phyloP scores from a whole-genome alignment of 805 yeast genomes.

The Kazachstania bromeliacearum region DNA sequence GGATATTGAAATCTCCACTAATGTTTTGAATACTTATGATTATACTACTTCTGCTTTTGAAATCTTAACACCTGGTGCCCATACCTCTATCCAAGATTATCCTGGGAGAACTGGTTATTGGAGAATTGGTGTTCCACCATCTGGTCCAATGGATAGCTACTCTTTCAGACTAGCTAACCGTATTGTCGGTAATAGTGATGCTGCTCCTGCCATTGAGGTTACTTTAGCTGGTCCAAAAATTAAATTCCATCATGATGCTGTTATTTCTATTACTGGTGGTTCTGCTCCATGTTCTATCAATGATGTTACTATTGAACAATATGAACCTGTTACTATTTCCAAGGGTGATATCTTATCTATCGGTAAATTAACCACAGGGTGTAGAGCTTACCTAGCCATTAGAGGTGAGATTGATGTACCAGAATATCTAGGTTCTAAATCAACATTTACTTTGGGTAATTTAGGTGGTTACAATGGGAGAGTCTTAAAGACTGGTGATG shows the following conservation, averaged over 20 bases:
- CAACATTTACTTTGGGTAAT: conserved; percentile 87
- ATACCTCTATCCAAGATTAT: conserved; percentile 92
- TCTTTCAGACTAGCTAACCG: conserved; percentile 84
- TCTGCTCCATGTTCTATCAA: conserved; percentile 56
- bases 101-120: conserved; percentile 75
- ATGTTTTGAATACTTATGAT: conserved; percentile 71
- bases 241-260: conserved; percentile 70
- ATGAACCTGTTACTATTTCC: conserved; percentile 61
- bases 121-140: conserved; percentile 87
- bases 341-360: conserved; percentile 71
- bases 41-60: conserved; percentile 82
- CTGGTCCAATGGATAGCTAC: conserved; percentile 95
- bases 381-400: conserved; percentile 82
- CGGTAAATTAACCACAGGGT: conserved; percentile 75
- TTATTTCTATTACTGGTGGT: conserved; percentile 86
- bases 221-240: conserved; percentile 84
- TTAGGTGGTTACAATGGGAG: conserved; percentile 95
- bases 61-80: conserved; percentile 81
- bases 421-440: conserved; percentile 89
- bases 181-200: conserved; percentile 75
- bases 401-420: conserved; percentile 92
- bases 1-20: conserved; percentile 76
- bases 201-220: conserved; percentile 84
- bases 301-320: conserved; percentile 46
- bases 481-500: conserved; percentile 85